Evolutionary conservation across 768 basidiomycete genomes (phyloP).

Genomic region (Suillus subaureus): DNA sequence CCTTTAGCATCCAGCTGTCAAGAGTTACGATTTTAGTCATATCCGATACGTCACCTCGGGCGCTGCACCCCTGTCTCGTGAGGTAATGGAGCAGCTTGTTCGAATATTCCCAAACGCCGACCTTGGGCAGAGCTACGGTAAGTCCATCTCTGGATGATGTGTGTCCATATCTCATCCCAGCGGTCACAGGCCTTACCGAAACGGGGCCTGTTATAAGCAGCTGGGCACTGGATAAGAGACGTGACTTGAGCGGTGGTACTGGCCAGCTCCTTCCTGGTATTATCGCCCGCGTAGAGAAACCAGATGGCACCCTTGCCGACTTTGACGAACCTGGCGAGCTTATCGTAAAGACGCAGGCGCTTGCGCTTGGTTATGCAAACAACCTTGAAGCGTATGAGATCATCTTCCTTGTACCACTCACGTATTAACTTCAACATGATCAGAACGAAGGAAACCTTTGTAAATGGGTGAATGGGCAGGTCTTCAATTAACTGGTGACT

Average conservation of each 20-base stretch:
- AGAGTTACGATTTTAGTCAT: slow-evolving; percentile 42
- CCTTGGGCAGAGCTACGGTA: slow-evolving; percentile 64
- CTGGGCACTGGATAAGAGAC: slow-evolving; percentile 44
- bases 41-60: slow-evolving; percentile 42
- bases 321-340: slow-evolving; percentile 67
- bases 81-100: slow-evolving; percentile 48
- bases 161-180: not conserved
- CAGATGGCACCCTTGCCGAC: slow-evolving; percentile 55
- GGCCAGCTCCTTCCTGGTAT: slow-evolving; percentile 63
- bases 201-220: slow-evolving; percentile 55
- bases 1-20: slow-evolving; percentile 41
- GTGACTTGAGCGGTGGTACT: slow-evolving; percentile 53
- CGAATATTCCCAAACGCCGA: slow-evolving; percentile 48
- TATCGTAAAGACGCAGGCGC: slow-evolving; percentile 58
- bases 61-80: slow-evolving; percentile 58
- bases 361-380: slow-evolving; percentile 59
- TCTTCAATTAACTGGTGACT: not conserved
- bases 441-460: slow-evolving; percentile 67
- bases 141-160: slow-evolving; percentile 7
- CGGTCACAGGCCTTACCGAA: slow-evolving; percentile 60
- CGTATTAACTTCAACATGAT: slow-evolving; percentile 12
- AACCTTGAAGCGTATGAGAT: slow-evolving; percentile 59
- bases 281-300: slow-evolving; percentile 54
- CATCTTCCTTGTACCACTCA: slow-evolving; percentile 3
- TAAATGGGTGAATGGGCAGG: slow-evolving; percentile 40